A percentile compares a stretch with the other conserved stretches of the same genome.
Evolutionary conservation across 345 rosid species (phyloP).

Genomic region (Linum usitatissimum): DNA sequence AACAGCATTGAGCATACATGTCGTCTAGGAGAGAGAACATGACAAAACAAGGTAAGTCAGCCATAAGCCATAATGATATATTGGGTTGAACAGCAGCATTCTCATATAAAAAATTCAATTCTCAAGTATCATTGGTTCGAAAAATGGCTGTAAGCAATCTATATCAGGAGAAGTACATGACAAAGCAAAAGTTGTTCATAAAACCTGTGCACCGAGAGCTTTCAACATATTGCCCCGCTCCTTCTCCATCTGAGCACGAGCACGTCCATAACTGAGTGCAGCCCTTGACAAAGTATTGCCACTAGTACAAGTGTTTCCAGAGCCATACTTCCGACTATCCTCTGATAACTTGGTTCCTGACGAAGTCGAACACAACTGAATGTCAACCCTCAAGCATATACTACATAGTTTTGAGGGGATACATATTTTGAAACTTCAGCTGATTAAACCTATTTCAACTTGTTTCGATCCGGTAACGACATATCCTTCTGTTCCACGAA

Average conservation of each 20-base stretch:
- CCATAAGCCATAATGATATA: not conserved
- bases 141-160: not conserved
- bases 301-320: slow-evolving; percentile 81
- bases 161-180: not conserved
- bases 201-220: slow-evolving; percentile 88
- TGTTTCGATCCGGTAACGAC: slow-evolving; percentile 77
- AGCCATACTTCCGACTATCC: slow-evolving; percentile 78
- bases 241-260: slow-evolving; percentile 80
- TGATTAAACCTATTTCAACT: slow-evolving; percentile 67
- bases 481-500: slow-evolving; percentile 87
- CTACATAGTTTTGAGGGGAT: not conserved
- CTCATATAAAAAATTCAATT: not conserved
- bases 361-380: slow-evolving; percentile 17
- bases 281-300: slow-evolving; percentile 72
- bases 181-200: slow-evolving; percentile 6
- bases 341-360: slow-evolving; percentile 78
- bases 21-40: not conserved
- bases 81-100: too few species aligned
- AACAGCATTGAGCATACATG: not conserved
- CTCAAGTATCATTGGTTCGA: not conserved
- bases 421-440: slow-evolving; percentile 7
- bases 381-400: slow-evolving; percentile 1
- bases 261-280: slow-evolving; percentile 48
- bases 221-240: slow-evolving; percentile 73
- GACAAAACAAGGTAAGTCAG: not conserved